Evolutionary conservation across 2,329 filamentous ascomycete genomes (phyloP).

Genomic region (Hymenoscyphus salicellus): DNA sequence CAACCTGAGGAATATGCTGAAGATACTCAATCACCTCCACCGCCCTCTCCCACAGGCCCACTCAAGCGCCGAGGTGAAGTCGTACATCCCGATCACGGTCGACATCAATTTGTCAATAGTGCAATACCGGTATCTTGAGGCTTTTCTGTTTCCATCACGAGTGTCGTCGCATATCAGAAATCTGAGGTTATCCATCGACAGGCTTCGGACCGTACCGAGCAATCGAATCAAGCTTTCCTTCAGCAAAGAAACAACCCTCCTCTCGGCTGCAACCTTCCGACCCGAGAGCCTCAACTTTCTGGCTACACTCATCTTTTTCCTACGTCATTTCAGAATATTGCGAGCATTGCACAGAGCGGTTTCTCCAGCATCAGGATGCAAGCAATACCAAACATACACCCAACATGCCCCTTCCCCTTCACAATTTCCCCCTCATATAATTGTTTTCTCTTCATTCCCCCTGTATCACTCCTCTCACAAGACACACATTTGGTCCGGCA

Average conservation of each 20-base stretch:
- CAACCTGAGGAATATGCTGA: slow-evolving; percentile 45
- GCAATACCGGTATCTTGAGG: slow-evolving; percentile 13
- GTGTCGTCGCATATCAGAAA: neutral
- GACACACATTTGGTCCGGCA: neutral
- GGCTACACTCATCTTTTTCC: slow-evolving; percentile 11
- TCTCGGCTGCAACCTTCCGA: slow-evolving; percentile 3
- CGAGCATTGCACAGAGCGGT: slow-evolving; percentile 23
- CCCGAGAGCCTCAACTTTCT: neutral
- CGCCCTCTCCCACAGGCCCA: slow-evolving; percentile 24
- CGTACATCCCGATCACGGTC: slow-evolving; percentile 18
- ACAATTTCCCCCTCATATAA: neutral
- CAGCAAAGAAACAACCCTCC: neutral
- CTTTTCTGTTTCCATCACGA: neutral
- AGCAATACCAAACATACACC: neutral
- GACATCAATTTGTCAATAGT: slow-evolving; percentile 12
- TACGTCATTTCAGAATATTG: slow-evolving; percentile 22
- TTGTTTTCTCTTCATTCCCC: neutral
- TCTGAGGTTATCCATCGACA: neutral
- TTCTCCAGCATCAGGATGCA: slow-evolving; percentile 2
- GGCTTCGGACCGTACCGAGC: neutral
- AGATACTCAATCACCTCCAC: slow-evolving; percentile 29
- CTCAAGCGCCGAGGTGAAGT: slow-evolving; percentile 16
- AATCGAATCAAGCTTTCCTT: neutral
- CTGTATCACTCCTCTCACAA: slow-evolving; percentile 2
- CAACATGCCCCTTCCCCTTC: neutral